Evolutionary conservation across 1,284 basidiomycete species (phyloP).

Genomic region (Cutaneotrichosporon cyanovorans): DNA sequence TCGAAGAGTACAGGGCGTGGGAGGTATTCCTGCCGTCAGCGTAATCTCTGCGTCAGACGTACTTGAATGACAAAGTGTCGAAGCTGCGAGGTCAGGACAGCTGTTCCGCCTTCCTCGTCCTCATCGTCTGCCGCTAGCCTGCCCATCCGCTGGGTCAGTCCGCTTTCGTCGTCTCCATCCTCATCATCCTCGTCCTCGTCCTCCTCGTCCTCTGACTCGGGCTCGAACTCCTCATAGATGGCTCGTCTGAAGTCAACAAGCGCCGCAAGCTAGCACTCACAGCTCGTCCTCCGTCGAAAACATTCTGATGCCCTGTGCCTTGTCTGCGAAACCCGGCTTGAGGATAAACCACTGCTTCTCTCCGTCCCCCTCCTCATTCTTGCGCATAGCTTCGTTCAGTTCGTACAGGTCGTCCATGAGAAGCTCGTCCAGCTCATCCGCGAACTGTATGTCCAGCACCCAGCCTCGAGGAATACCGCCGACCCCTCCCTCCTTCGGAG

Average conservation of each 20-base stretch:
- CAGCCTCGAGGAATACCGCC: conserved; percentile 70
- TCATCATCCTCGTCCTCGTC: conserved; percentile 45
- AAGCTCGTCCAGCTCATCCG: conserved; percentile 91
- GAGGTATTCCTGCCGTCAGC: conserved; percentile 65
- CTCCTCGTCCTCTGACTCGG: conserved; percentile 49
- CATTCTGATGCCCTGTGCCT: conserved; percentile 87
- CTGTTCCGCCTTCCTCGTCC: conserved; percentile 48
- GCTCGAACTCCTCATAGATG: conserved; percentile 83
- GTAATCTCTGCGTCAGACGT: conserved; percentile 10
- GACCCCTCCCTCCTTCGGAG: conserved; percentile 12
- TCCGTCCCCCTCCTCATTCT: conserved; percentile 35
- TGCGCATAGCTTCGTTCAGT: conserved; percentile 58
- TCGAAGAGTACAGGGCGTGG: conserved; percentile 67
- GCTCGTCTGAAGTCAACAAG: conserved; percentile 39
- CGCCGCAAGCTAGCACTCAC: conserved; percentile 16
- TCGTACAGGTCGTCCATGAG: conserved; percentile 92
- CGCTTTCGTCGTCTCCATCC: conserved; percentile 35
- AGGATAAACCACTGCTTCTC: conserved; percentile 74
- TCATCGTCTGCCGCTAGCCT: conserved; percentile 48
- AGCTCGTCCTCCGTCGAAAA: conserved; percentile 74
- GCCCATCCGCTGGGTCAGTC: conserved; percentile 16
- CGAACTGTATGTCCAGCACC: conserved; percentile 81
- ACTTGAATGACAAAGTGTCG: conserved; percentile 97
- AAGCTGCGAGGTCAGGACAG: conserved; percentile 75
- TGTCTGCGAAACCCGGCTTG: conserved; percentile 96